phyloP scores from a whole-genome alignment of 805 yeast species.

The Cyberlindnera euphorbiiphila region DNA sequence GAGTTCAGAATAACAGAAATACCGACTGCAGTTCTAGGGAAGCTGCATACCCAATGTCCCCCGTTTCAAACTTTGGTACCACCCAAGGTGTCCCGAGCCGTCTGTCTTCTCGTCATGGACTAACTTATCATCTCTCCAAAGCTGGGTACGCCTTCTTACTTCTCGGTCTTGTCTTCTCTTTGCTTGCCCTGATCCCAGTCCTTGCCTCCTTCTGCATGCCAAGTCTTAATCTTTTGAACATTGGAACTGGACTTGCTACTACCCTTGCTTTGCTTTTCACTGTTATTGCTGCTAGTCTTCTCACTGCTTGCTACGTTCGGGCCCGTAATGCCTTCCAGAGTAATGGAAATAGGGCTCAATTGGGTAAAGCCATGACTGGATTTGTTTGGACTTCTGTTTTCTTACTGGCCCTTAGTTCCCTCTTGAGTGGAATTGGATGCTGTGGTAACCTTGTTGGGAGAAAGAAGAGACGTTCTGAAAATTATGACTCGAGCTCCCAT shows the following conservation, averaged over 20 bases:
- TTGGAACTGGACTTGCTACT: constrained; percentile 23
- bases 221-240: constrained; percentile 14
- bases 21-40: constrained; percentile 46
- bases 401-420: constrained; percentile 18
- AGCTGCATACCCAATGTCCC: constrained; percentile 87
- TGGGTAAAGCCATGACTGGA: constrained; percentile 52
- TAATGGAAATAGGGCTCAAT: constrained; percentile 37
- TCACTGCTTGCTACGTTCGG: constrained; percentile 53
- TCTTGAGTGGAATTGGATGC: constrained; percentile 24
- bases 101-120: constrained; percentile 45
- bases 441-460: constrained; percentile 12
- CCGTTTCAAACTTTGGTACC: constrained; percentile 66
- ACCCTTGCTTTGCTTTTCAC: constrained; percentile 41
- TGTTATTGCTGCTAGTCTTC: constrained; percentile 41
- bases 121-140: constrained; percentile 64
- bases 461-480: constrained; percentile 19
- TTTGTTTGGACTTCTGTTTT: constrained; percentile 57
- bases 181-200: constrained; percentile 42
- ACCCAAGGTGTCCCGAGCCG: constrained; percentile 47
- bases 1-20: constrained; percentile 41
- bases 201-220: constrained; percentile 24
- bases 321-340: constrained; percentile 46
- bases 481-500: constrained; percentile 25
- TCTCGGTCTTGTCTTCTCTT: constrained; percentile 52
- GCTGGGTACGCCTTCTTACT: constrained; percentile 63